Evolutionary conservation across 805 yeast genomes (phyloP).

Genomic region (Candida quercuum): DNA sequence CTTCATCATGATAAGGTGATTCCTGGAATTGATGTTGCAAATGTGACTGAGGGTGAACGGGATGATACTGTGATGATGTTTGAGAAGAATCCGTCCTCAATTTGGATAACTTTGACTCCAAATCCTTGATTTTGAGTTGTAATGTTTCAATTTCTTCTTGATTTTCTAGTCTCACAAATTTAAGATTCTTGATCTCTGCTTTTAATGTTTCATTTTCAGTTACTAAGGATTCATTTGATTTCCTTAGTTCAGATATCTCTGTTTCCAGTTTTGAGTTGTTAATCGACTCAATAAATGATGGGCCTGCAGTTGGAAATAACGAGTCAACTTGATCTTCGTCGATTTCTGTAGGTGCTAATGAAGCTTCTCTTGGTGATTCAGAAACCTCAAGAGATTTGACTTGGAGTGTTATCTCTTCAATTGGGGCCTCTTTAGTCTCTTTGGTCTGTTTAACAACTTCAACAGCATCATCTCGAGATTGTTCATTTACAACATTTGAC

Average conservation of each 20-base stretch:
- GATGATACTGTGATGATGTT: too few species aligned
- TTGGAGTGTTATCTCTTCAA: neutral
- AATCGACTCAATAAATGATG: slow-evolving; percentile 24
- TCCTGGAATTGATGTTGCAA: slow-evolving; percentile 19
- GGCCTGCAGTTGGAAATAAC: slow-evolving; percentile 13
- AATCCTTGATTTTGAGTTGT: slow-evolving; percentile 22
- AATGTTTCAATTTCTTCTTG: slow-evolving; percentile 28
- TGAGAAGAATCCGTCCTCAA: too few species aligned
- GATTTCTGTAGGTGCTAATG: neutral
- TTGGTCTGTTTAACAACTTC: neutral
- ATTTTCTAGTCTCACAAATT: slow-evolving; percentile 30
- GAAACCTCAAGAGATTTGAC: slow-evolving; percentile 2
- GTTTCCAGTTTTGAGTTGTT: slow-evolving; percentile 13
- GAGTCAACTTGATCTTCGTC: slow-evolving; percentile 8
- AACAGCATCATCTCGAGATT: too few species aligned
- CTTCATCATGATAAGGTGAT: slow-evolving; percentile 18
- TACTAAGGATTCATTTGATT: slow-evolving; percentile 29
- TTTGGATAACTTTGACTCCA: slow-evolving; percentile 19
- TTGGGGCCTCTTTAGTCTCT: neutral
- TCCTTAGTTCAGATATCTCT: slow-evolving; percentile 24
- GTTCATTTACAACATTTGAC: too few species aligned
- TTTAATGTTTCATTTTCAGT: slow-evolving; percentile 29
- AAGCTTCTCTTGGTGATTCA: slow-evolving; percentile 1
- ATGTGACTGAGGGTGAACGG: too few species aligned
- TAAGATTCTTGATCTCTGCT: slow-evolving; percentile 31